These are phyloP conservation scores for Claviceps pazoutovae DNA, from an alignment of 2,329 filamentous ascomycete genomes.

Conservation along the genomic window DNA sequence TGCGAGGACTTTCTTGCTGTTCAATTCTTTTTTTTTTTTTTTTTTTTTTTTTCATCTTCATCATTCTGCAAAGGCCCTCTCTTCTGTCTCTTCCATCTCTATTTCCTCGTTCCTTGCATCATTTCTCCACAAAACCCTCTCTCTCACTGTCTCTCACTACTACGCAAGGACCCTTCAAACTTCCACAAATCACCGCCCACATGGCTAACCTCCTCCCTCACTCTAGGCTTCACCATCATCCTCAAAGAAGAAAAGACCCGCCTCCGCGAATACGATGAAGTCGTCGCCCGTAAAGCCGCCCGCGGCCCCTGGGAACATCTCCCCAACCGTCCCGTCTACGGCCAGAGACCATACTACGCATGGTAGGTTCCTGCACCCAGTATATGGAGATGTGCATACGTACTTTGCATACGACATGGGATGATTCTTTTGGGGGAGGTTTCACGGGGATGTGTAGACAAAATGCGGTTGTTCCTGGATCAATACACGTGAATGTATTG, in stretches of 20 bases:
- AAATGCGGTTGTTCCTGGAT: slow-evolving; percentile 11
- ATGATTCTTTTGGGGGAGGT: too few species aligned
- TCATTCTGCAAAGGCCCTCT: too few species aligned
- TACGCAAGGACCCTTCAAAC: not conserved
- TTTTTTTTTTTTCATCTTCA: not conserved
- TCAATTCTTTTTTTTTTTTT: not conserved
- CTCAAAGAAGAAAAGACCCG: slow-evolving; percentile 91
- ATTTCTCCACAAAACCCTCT: not conserved
- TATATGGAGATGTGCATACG: too few species aligned
- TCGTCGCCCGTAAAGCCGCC: slow-evolving; percentile 58
- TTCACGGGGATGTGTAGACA: too few species aligned
- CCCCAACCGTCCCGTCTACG: slow-evolving; percentile 70
- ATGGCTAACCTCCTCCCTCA: not conserved
- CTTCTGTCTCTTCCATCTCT: not conserved
- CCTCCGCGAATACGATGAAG: slow-evolving; percentile 66
- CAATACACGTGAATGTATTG: slow-evolving; percentile 23
- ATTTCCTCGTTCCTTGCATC: not conserved
- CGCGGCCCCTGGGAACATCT: slow-evolving; percentile 76
- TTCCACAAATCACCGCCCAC: too few species aligned
- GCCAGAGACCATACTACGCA: slow-evolving; percentile 78
- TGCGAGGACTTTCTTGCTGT: too few species aligned
- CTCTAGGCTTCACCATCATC: slow-evolving; percentile 56
- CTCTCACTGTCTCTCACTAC: too few species aligned
- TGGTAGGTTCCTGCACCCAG: slow-evolving; percentile 45
- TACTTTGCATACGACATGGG: too few species aligned